Evolutionary conservation across 2,329 filamentous ascomycete genomes (phyloP).

Genomic region (Fusarium kyushuense): DNA sequence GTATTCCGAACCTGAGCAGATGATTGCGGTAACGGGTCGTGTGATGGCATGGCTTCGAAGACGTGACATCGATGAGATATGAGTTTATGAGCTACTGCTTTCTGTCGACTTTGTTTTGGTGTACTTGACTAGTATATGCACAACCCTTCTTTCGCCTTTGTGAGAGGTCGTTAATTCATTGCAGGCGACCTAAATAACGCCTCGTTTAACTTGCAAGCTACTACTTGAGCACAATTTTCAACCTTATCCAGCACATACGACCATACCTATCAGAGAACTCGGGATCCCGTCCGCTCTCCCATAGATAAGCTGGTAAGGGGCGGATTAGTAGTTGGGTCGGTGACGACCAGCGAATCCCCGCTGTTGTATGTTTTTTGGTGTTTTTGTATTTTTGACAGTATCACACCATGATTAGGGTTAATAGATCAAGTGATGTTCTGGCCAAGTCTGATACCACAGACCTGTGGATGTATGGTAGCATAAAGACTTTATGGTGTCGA

Average conservation of each 20-base stretch:
- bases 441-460: neutral
- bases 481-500: too few species aligned
- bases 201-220: fast-evolving
- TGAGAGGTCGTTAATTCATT: neutral
- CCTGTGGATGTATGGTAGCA: too few species aligned
- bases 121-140: neutral
- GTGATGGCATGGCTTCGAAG: too few species aligned
- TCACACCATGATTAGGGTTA: neutral
- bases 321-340: neutral
- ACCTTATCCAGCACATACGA: neutral
- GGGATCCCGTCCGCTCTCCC: neutral
- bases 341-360: neutral
- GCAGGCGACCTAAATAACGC: neutral
- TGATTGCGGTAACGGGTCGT: neutral
- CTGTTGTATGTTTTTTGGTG: neutral
- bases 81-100: neutral
- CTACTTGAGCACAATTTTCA: neutral
- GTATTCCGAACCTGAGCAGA: neutral
- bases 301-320: neutral
- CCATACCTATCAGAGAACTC: neutral
- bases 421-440: fast-evolving
- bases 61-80: neutral
- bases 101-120: neutral
- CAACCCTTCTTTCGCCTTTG: neutral
- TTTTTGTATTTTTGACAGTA: neutral